Percentiles rank a stretch among this genome's conserved stretches.
phyloP scores from a whole-genome alignment of 2,329 filamentous ascomycete species.

The Fusarium beomiforme region DNA sequence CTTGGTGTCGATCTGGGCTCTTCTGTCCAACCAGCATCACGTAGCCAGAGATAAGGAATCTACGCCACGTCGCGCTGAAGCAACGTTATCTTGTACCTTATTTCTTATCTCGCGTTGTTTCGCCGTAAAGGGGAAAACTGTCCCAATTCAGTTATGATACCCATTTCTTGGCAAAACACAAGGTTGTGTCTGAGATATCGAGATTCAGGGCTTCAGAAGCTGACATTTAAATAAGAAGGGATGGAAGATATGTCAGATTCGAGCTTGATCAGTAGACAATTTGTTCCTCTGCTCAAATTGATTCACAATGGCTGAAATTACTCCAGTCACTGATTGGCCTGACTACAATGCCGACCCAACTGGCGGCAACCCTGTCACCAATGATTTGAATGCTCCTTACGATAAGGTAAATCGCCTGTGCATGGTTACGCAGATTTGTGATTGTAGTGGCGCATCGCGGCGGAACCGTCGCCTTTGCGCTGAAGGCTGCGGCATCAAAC shows the following conservation, averaged over 20 bases:
- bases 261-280: not conserved
- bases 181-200: not conserved
- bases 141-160: not conserved
- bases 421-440: too few species aligned
- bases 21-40: not conserved
- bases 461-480: too few species aligned
- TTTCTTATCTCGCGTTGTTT: slow-evolving; percentile 26
- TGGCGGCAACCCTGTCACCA: slow-evolving; percentile 56
- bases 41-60: slow-evolving; percentile 21
- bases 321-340: slow-evolving; percentile 52
- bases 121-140: slow-evolving; percentile 15
- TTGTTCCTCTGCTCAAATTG: not conserved
- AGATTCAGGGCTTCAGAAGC: not conserved
- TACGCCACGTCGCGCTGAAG: not conserved
- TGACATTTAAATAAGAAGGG: slow-evolving; percentile 7
- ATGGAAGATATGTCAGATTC: accelerated
- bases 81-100: slow-evolving; percentile 12
- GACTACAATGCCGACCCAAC: slow-evolving; percentile 52
- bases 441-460: too few species aligned
- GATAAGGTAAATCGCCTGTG: slow-evolving; percentile 47
- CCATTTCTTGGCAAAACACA: slow-evolving; percentile 17
- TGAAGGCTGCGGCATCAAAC: not conserved
- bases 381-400: slow-evolving; percentile 56
- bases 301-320: slow-evolving; percentile 30
- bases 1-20: not conserved